Conservation (phyloP, 495 filamentous ascomycete genomes). For the Xylaria longipes region DNA sequence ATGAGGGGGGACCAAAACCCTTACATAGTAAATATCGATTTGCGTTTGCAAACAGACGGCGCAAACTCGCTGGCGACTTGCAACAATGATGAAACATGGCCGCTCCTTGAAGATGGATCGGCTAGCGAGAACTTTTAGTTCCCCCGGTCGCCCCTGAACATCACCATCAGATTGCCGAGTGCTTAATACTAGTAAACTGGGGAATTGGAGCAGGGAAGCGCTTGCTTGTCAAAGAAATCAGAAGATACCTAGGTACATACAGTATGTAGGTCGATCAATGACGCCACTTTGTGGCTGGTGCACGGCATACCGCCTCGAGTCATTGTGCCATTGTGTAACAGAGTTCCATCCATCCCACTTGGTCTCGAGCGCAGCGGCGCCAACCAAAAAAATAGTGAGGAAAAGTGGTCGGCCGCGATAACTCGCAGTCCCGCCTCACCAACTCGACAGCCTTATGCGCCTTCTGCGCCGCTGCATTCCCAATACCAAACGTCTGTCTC, state of each 20-base stretch:
- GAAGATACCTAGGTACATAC: not conserved
- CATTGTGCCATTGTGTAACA: not conserved
- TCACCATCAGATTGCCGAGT: constrained; percentile 25
- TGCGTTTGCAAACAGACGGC: not conserved
- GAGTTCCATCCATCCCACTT: constrained; percentile 17
- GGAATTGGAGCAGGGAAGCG: constrained; percentile 7
- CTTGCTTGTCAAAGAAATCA: not conserved
- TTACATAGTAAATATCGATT: not conserved
- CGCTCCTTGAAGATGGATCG: constrained; percentile 30
- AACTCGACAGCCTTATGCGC: constrained; percentile 9
- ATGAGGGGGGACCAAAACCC: not conserved
- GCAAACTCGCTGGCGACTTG: constrained; percentile 13
- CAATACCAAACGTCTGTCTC: not conserved
- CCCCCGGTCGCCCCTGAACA: constrained; percentile 36
- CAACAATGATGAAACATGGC: constrained; percentile 34
- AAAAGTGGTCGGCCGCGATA: constrained; percentile 16
- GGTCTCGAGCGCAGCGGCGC: not conserved
- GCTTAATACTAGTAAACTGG: constrained; percentile 6
- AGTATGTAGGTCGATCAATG: not conserved
- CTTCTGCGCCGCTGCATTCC: constrained; percentile 10
- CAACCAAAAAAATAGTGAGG: not conserved
- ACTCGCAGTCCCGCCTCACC: constrained; percentile 15
- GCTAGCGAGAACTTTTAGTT: constrained; percentile 17
- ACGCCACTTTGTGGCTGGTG: constrained; percentile 19
- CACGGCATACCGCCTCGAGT: not conserved